Evolutionary conservation across 2,329 filamentous ascomycete species (phyloP), one percentile per base, ranked within the genome.

Genomic region (Diaporthe eres): DNA sequence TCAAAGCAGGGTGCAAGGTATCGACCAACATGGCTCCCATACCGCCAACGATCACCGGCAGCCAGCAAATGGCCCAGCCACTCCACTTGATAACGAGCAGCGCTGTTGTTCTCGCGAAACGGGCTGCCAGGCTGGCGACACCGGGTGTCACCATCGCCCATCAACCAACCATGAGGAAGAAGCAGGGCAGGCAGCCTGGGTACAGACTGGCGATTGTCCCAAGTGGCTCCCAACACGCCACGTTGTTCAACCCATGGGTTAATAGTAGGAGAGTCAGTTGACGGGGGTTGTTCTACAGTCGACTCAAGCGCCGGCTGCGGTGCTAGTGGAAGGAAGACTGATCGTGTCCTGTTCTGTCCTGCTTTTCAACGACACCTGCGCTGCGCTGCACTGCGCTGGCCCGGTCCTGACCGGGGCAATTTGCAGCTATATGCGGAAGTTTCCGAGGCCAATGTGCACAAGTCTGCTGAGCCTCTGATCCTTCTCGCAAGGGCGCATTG

Each of bases 191-290:
- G 55, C 57, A 42, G 60, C 42, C 28, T 34, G 8, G 42, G 47
- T 7, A 47, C 61, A 9, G n/a, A 55, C 53, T 53, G 71, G 37
- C 34, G 44, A 34, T 57, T 25, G 58, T 42, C 61, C 22, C 71
- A 73, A 63, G 71, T 73, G 71, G 71, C 71, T 57, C 60, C 47
- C 44, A 53, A 65, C 71, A 73, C 60, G 71, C 71, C 71, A 73
- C 71, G 71, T 73, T 65, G 65, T 49, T 65, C 58, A 61, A 31
- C 15, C 49, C 44, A 60, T 39, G 71, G 57, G 53, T 57, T 70
- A 31, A 25, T 9, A 9, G n/a, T 13, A 12, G 9, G 19, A 34
- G 44, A 44, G 60, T 63, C 37, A 31, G 31, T 60, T 28, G 68
- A 60, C 70, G 22, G 37, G 63, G 22, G 31, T 6, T 51, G 44